Evolutionary conservation across 257 asterid species (phyloP), one percentile per base, ranked within the genome.

Genomic region (Plantago ovata): DNA sequence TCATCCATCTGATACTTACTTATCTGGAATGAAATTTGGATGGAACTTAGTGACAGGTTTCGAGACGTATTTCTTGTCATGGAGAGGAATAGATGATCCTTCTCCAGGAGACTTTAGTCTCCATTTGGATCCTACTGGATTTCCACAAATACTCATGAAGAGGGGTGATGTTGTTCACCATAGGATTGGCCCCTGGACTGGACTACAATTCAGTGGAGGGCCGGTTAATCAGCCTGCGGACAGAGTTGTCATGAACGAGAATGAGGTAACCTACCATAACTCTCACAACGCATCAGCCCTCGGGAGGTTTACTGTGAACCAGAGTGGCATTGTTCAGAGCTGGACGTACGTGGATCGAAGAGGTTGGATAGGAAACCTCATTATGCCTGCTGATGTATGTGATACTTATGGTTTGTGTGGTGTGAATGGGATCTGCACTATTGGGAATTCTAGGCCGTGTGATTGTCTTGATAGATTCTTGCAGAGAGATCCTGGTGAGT

Each of bases 401-500:
- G 44, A 39, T 39, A 39, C 44, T 9, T 39, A 39, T 38, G 41
- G 41, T 38, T 38, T 38, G 41, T 38, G 41, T 38, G 41, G 41
- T 38, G 7, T 38, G 20, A n/a, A n/a, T n/a, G n/a, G n/a, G n/a
- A n/a, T n/a, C n/a, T n/a, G n/a, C n/a, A n/a, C n/a, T n/a, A n/a
- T 48, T 13, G 38, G 19, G 22, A 23, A 32, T 16, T 40, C 51
- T 21, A 8, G 38, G 14, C 9, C 32, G 20, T 58, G 77, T 24
- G 49, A 50, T 28, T 66, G 77, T 12, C 40, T 66, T 6, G 23
- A 39, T 39, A 67, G 58, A 16, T 66, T 66, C 36, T 47, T 20
- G 43, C 58, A 62, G 11, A 71, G 47, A 54, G 23, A 62, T 40
- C 66, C 45, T 46, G 40, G 60, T 21, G 58, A 60, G 8, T 68